phyloP scores from a whole-genome alignment of 805 yeast species.

The Suhomyces sp. region DNA sequence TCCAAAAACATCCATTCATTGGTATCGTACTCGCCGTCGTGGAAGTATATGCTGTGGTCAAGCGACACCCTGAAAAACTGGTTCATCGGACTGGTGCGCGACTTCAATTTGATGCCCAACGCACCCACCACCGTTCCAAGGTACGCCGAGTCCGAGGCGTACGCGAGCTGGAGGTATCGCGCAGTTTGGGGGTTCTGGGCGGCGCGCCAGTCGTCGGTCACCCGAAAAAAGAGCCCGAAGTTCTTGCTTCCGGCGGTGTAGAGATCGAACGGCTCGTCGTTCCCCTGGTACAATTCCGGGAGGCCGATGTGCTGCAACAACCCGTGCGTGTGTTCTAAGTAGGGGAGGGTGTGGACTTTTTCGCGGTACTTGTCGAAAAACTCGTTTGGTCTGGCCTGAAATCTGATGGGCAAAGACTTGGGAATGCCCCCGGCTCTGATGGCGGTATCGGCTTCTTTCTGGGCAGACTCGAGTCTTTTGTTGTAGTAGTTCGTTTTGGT shows the following conservation, averaged over 20 bases:
- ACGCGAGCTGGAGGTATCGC: conserved; percentile 20
- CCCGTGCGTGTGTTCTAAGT: conserved; percentile 27
- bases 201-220: conserved; percentile 23
- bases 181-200: conserved; percentile 21
- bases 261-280: background rate
- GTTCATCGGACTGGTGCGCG: background rate
- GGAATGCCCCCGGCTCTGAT: background rate
- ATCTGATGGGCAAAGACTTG: conserved; percentile 3
- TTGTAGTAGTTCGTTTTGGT: conserved; percentile 16
- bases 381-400: conserved; percentile 8
- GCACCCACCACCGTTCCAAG: conserved; percentile 26
- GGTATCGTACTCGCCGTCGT: conserved; percentile 35
- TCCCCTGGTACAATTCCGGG: conserved; percentile 8
- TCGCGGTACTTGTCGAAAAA: conserved; percentile 10
- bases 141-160: conserved; percentile 30
- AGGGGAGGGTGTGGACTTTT: conserved; percentile 11
- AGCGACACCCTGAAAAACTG: conserved; percentile 36
- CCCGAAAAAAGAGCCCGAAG: conserved; percentile 29
- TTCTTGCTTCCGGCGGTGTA: conserved; percentile 11
- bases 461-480: background rate
- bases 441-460: background rate
- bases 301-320: conserved; percentile 28
- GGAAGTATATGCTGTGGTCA: conserved; percentile 36
- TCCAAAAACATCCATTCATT: conserved; percentile 36
- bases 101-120: conserved; percentile 15